phyloP scores from a whole-genome alignment of 139 green algal genomes.

The Closterium sp. region DNA sequence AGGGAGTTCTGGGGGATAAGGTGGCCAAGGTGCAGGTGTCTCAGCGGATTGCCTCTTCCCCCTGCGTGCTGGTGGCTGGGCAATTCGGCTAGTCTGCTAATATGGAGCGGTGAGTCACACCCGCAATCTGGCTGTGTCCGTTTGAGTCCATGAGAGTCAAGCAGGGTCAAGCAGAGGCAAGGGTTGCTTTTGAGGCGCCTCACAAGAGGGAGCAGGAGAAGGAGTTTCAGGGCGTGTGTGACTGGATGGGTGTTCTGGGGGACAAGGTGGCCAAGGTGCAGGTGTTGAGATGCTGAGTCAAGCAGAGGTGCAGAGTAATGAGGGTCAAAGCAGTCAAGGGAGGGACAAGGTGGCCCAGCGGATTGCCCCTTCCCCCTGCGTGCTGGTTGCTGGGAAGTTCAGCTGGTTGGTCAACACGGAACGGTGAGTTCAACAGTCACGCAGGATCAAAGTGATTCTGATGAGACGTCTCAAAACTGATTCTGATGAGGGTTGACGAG shows the following conservation, averaged over 20 bases:
- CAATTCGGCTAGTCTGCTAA: slow-evolving; percentile 98
- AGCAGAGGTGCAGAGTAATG: no score
- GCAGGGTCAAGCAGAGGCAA: no score
- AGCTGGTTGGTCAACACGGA: slow-evolving; percentile 98
- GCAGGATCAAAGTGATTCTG: no score
- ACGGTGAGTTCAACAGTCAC: slow-evolving; percentile 62
- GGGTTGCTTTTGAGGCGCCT: no score
- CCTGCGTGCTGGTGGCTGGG: slow-evolving; percentile 89
- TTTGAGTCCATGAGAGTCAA: no score
- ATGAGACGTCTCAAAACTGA: no score
- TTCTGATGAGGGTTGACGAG: no score
- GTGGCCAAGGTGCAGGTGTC: slow-evolving; percentile 81
- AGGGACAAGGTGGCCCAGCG: no score
- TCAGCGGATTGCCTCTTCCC: slow-evolving; percentile 80
- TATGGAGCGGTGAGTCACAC: slow-evolving; percentile 91
- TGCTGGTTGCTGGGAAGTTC: slow-evolving; percentile 94
- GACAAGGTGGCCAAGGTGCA: slow-evolving; percentile 79
- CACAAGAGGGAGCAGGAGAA: slow-evolving; percentile 50
- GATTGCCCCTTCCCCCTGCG: slow-evolving; percentile 84
- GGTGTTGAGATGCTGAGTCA: slow-evolving; percentile 74
- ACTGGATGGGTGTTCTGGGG: slow-evolving; percentile 77
- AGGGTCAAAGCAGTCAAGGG: no score
- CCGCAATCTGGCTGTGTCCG: no score
- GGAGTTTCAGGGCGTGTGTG: slow-evolving; percentile 72
- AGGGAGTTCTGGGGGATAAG: no score